phyloP scores from a whole-genome alignment of 2,329 filamentous ascomycete genomes.

The Fusarium sp. region DNA sequence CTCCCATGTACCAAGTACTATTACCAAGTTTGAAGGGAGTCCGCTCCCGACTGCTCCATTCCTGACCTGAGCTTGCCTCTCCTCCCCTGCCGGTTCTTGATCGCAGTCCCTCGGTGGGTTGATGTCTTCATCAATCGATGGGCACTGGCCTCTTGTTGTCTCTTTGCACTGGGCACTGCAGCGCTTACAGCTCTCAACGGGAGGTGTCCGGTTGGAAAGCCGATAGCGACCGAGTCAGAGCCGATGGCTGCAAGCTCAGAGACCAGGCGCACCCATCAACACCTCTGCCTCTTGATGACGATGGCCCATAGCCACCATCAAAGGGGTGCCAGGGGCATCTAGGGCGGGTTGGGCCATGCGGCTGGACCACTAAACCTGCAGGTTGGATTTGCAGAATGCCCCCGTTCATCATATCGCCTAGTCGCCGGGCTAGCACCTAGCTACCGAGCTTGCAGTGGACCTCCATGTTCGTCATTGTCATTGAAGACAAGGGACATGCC shows the following conservation, averaged over 20 bases:
- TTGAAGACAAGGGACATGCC: slow-evolving; percentile 33
- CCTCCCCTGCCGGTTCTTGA: slow-evolving; percentile 14
- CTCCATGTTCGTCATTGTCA: slow-evolving; percentile 46
- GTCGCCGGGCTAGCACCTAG: slow-evolving; percentile 40
- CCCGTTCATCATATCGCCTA: slow-evolving; percentile 42
- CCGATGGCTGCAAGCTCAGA: slow-evolving; percentile 12
- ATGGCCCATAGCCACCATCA: background rate
- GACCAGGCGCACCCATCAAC: slow-evolving; percentile 10
- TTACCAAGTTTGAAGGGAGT: slow-evolving; percentile 29
- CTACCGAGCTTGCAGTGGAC: slow-evolving; percentile 46
- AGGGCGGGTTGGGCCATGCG: slow-evolving; percentile 32
- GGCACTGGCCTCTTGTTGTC: background rate
- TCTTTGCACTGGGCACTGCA: background rate
- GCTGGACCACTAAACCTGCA: slow-evolving; percentile 35
- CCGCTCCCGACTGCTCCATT: slow-evolving; percentile 31
- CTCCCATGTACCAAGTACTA: slow-evolving; percentile 18
- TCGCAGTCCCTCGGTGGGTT: background rate
- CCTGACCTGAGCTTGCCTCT: slow-evolving; percentile 27
- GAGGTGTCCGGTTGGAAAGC: background rate
- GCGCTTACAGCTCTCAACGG: background rate
- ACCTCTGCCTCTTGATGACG: slow-evolving; percentile 6
- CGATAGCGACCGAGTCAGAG: slow-evolving; percentile 23
- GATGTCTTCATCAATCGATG: background rate
- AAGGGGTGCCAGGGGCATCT: slow-evolving; percentile 14
- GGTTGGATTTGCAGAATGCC: slow-evolving; percentile 38